phyloP scores from a whole-genome alignment of 2,329 filamentous ascomycete genomes.

The Tolypocladium nubicola region DNA sequence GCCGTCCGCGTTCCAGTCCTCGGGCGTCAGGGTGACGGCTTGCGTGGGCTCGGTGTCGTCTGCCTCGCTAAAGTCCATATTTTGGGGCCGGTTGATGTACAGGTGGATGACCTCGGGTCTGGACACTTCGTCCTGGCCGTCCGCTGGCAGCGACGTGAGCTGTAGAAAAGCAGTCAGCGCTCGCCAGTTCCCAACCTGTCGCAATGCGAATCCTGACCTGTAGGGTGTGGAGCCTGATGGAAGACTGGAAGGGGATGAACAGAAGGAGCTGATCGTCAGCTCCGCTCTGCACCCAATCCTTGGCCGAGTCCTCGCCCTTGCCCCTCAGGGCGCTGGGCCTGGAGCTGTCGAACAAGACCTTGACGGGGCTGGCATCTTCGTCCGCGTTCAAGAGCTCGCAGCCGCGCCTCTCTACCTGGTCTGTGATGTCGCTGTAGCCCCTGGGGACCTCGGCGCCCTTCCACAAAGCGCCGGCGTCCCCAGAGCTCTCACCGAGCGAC shows the following conservation, averaged over 20 bases:
- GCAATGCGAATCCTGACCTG: slow-evolving; percentile 34
- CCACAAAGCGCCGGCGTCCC: slow-evolving; percentile 46
- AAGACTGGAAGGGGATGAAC: slow-evolving; percentile 80
- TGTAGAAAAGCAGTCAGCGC: slow-evolving; percentile 32
- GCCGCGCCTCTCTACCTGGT: slow-evolving; percentile 67
- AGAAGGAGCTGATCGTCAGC: slow-evolving; percentile 95
- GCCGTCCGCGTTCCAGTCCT: slow-evolving; percentile 73
- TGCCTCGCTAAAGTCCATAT: slow-evolving; percentile 90
- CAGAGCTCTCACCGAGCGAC: slow-evolving; percentile 34
- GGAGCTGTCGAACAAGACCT: slow-evolving; percentile 58
- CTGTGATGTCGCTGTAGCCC: slow-evolving; percentile 75
- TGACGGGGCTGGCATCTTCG: slow-evolving; percentile 60
- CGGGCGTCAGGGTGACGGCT: slow-evolving; percentile 58
- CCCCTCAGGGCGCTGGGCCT: slow-evolving; percentile 58
- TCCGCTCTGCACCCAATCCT: slow-evolving; percentile 92
- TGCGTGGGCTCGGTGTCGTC: slow-evolving; percentile 79
- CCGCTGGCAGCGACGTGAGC: slow-evolving; percentile 69
- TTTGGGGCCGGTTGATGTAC: slow-evolving; percentile 80
- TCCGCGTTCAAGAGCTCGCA: slow-evolving; percentile 85
- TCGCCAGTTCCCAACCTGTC: neutral
- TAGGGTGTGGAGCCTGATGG: slow-evolving; percentile 78
- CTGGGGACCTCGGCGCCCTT: slow-evolving; percentile 63
- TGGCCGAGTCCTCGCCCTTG: slow-evolving; percentile 39
- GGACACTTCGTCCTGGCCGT: slow-evolving; percentile 64
- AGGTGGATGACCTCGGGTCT: slow-evolving; percentile 75